Percentiles rank a stretch among this genome's conserved stretches.
Evolutionary conservation across 1,284 basidiomycete genomes (phyloP).

Genomic region (Apiotrichum porosum): DNA sequence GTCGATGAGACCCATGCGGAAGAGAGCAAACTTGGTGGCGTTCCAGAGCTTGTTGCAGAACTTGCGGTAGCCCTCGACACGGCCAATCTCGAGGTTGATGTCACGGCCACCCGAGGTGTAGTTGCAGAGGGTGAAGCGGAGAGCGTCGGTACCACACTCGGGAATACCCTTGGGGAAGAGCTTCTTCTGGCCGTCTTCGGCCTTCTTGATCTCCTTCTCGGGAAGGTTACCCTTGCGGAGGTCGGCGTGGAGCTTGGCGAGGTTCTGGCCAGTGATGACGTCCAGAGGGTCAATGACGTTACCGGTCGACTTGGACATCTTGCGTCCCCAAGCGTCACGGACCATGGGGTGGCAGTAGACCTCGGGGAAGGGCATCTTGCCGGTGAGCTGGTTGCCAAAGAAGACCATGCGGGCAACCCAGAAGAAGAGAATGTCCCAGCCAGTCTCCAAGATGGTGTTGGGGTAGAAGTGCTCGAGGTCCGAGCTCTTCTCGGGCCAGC

Average conservation of each 20-base stretch:
- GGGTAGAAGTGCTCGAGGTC: conserved; percentile 85
- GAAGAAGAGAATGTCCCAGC: conserved; percentile 99
- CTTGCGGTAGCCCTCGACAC: conserved; percentile 98
- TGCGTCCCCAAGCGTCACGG: conserved; percentile 94
- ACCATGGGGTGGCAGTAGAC: conserved; percentile 99
- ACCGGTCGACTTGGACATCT: conserved; percentile 98
- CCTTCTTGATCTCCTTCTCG: conserved; percentile 87
- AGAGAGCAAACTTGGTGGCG: conserved; percentile 96
- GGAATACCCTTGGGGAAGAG: conserved; percentile 99
- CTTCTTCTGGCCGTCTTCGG: conserved; percentile 94
- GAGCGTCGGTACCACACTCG: conserved; percentile 94
- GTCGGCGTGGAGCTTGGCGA: conserved; percentile 83
- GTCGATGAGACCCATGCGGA: conserved; percentile 67
- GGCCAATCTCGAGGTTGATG: conserved; percentile 91
- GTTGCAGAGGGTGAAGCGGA: conserved; percentile 91
- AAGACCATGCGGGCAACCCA: conserved; percentile 99
- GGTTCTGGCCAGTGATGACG: conserved; percentile 79
- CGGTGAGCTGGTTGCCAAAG: conserved; percentile 86
- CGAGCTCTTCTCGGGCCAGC: conserved; percentile 76
- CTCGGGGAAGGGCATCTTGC: conserved; percentile 88
- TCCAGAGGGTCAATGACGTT: conserved; percentile 98
- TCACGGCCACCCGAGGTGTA: conserved; percentile 85
- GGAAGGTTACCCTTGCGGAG: conserved; percentile 89
- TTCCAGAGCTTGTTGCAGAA: conserved; percentile 99
- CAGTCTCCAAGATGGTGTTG: conserved; percentile 84